Conservation (phyloP, 2,329 filamentous ascomycete species). For the Acephala macrosclerotiorum region DNA sequence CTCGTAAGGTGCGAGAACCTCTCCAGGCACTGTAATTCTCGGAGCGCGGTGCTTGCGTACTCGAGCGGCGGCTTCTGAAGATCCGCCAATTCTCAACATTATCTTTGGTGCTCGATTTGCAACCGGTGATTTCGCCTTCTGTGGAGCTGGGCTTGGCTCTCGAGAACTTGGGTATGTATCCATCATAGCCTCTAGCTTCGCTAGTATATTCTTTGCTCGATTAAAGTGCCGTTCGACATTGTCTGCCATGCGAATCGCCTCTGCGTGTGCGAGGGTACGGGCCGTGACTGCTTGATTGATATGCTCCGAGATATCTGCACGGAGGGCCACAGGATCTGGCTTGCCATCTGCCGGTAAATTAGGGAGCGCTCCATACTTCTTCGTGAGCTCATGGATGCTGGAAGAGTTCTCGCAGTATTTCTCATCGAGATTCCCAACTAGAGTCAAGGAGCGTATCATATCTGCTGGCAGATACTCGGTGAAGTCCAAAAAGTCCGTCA, state of each 20-base stretch:
- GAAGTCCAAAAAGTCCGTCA: slow-evolving; percentile 71
- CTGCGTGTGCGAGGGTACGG: slow-evolving; percentile 65
- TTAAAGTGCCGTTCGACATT: slow-evolving; percentile 69
- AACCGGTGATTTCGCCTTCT: slow-evolving; percentile 60
- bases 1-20: slow-evolving; percentile 71
- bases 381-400: slow-evolving; percentile 63
- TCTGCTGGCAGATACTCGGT: slow-evolving; percentile 73
- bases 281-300: slow-evolving; percentile 62
- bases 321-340: slow-evolving; percentile 57
- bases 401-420: slow-evolving; percentile 63
- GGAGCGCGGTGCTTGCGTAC: slow-evolving; percentile 51
- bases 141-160: slow-evolving; percentile 56
- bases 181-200: slow-evolving; percentile 65
- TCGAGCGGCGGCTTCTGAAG: slow-evolving; percentile 43
- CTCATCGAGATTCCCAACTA: slow-evolving; percentile 70
- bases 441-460: slow-evolving; percentile 68
- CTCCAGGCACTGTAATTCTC: slow-evolving; percentile 69
- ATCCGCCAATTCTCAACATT: slow-evolving; percentile 49
- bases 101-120: slow-evolving; percentile 57
- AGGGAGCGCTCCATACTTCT: slow-evolving; percentile 63
- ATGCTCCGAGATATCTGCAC: slow-evolving; percentile 66
- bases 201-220: slow-evolving; percentile 63
- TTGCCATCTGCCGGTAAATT: slow-evolving; percentile 55
- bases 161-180: slow-evolving; percentile 62
- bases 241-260: slow-evolving; percentile 68